These are phyloP conservation scores for Pseudonitzschia pungens DNA, from an alignment of 108 stramenopile species.

Conservation along the genomic window DNA sequence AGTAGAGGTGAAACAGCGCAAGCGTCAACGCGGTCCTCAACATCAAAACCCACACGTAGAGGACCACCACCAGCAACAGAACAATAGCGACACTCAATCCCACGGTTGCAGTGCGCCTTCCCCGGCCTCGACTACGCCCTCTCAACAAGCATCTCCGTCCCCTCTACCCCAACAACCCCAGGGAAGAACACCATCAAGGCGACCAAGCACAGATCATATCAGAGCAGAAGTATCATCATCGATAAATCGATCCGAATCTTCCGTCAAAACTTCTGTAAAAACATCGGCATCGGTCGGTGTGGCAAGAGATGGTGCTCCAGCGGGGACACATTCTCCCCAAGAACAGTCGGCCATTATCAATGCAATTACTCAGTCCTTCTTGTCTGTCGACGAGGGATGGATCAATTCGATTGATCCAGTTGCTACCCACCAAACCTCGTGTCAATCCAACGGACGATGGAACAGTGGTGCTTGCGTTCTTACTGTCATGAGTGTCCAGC, in stretches of 20 bases:
- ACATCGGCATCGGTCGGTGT: slow-evolving; percentile 51
- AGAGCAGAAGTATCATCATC: slow-evolving; percentile 26
- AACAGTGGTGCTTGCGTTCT: slow-evolving; percentile 86
- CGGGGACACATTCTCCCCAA: slow-evolving; percentile 66
- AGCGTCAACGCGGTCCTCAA: slow-evolving; percentile 16
- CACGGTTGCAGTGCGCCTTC: slow-evolving; percentile 18
- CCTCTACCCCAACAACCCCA: slow-evolving; percentile 2
- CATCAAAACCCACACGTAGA: background rate
- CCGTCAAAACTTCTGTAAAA: slow-evolving; percentile 76
- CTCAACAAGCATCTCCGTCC: slow-evolving; percentile 12
- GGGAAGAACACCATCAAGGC: background rate
- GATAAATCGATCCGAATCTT: slow-evolving; percentile 41
- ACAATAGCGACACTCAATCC: background rate
- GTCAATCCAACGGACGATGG: slow-evolving; percentile 80
- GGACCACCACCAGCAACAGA: slow-evolving; percentile 8
- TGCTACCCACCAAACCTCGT: slow-evolving; percentile 78
- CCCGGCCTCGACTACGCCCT: slow-evolving; percentile 8
- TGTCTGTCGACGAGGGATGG: slow-evolving; percentile 86
- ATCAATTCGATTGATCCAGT: slow-evolving; percentile 85
- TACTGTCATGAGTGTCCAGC: slow-evolving; percentile 70
- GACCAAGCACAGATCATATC: background rate
- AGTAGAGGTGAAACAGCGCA: slow-evolving; percentile 21
- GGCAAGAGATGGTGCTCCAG: slow-evolving; percentile 43
- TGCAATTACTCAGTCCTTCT: slow-evolving; percentile 76
- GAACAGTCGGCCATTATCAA: slow-evolving; percentile 71